Base-by-base conservation (phyloP, 257 asterid species). In the Solanum arcanum region DNA sequence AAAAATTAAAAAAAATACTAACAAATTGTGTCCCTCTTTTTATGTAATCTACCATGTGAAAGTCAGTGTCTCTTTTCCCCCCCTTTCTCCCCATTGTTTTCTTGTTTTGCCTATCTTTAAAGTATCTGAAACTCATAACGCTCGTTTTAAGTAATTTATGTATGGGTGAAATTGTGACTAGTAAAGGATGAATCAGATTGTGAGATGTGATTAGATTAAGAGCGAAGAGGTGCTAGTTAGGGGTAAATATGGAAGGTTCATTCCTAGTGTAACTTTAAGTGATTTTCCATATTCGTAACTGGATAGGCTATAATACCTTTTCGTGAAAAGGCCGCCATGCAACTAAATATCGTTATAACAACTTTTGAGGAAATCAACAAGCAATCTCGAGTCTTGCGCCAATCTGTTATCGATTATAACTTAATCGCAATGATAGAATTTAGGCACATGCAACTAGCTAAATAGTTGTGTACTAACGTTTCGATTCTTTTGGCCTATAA, bases 11-110 rank as follows among this genome's bases (percentile, higher is more conserved):
- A 42, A 41, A 9, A 41, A 37, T 4, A 37, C 27, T 6, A n/a
- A 18, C 13, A 76, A 80, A 80, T 80, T 18, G 27, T 29, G 85
- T 52, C 85, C 31, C 44, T 60, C 18, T 68, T 62, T 62, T 68
- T 39, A 42, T 42, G 29, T n/a, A 68, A 85, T 39, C 66, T 13
- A 42, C 78, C 87, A 85, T 85, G 82, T 85, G 87, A 85, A 72
- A 31, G 60, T 85, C 13, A 85, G 23, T 10, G 37, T 39, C 62
- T 20, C 75, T 85, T 68, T 86, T 62, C 6, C 37, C 9, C 3
- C 23, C 16, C 18, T 80, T 37, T 37, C 39, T 47, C 42, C 49
- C 18, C 16, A 9, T 49, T 81, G 85, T 49, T 80, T 80, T 46
- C 84, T 78, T 78, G 64, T 44, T 46, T 78, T 74, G 6, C 39